These are phyloP conservation scores for Yamadazyma aaseri DNA, from an alignment of 1,139 yeast species.

Conservation along the genomic window DNA sequence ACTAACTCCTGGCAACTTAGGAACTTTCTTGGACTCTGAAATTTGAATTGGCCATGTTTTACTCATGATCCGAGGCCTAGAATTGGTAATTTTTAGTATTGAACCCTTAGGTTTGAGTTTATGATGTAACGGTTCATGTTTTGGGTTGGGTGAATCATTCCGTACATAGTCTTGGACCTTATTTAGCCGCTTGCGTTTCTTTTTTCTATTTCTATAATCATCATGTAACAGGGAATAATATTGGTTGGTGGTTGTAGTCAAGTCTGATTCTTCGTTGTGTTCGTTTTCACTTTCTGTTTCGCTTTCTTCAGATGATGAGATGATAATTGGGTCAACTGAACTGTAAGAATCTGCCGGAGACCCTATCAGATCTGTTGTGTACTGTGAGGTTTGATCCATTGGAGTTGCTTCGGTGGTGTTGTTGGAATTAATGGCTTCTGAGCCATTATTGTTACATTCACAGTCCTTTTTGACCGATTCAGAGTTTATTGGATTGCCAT, in stretches of 20 bases:
- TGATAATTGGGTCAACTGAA: not conserved
- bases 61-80: not conserved
- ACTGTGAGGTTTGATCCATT: no score
- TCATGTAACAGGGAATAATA: conserved; percentile 14
- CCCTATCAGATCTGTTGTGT: not conserved
- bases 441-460: no score
- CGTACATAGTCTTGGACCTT: conserved; percentile 5
- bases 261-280: no score
- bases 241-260: conserved; percentile 11
- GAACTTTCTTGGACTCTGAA: not conserved
- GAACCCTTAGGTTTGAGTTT: conserved; percentile 42
- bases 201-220: conserved; percentile 16
- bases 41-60: conserved; percentile 1
- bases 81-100: conserved; percentile 27
- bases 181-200: conserved; percentile 7
- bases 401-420: no score
- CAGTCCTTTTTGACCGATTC: conserved; percentile 18
- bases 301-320: not conserved
- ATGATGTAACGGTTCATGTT: conserved; percentile 46
- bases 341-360: not conserved
- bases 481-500: conserved; percentile 39
- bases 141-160: conserved; percentile 39
- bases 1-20: not conserved
- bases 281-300: not conserved
- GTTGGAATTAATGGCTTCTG: no score